Conservation (phyloP, 768 basidiomycete species). For the Strobilomyces confusus region DNA sequence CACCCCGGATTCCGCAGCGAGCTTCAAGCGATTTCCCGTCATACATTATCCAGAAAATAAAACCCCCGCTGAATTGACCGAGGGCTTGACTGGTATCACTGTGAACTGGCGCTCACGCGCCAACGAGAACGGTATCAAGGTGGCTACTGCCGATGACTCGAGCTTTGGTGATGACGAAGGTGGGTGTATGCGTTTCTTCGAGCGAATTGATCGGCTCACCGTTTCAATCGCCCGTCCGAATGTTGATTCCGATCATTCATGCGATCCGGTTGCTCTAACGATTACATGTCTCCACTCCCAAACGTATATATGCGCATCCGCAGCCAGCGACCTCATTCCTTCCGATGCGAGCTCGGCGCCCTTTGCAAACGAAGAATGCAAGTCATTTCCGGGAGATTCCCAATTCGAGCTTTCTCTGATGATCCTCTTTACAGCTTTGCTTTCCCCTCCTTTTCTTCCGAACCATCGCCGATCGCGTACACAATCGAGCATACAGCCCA, state of each 20-base stretch:
- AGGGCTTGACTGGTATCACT: slow-evolving; percentile 56
- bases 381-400: slow-evolving; percentile 18
- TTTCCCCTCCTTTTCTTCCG: slow-evolving; percentile 57
- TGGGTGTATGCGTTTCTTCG: slow-evolving; percentile 28
- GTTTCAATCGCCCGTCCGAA: neutral
- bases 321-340: slow-evolving; percentile 49
- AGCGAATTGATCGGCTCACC: slow-evolving; percentile 16
- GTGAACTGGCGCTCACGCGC: slow-evolving; percentile 72
- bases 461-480: slow-evolving; percentile 54
- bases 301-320: slow-evolving; percentile 38
- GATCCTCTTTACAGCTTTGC: slow-evolving; percentile 39
- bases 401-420: slow-evolving; percentile 20
- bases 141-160: slow-evolving; percentile 40
- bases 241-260: slow-evolving; percentile 8
- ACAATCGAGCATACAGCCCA: slow-evolving; percentile 47
- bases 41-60: slow-evolving; percentile 44
- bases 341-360: slow-evolving; percentile 48
- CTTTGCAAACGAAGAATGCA: slow-evolving; percentile 50
- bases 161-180: slow-evolving; percentile 48
- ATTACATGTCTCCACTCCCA: neutral
- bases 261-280: slow-evolving; percentile 1
- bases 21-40: slow-evolving; percentile 40
- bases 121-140: slow-evolving; percentile 68
- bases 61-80: slow-evolving; percentile 27
- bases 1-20: slow-evolving; percentile 47